A percentile compares a stretch with the other conserved stretches of the same genome.
Conservation (phyloP, 306 rosid species). For the Gillenia trifoliata region DNA sequence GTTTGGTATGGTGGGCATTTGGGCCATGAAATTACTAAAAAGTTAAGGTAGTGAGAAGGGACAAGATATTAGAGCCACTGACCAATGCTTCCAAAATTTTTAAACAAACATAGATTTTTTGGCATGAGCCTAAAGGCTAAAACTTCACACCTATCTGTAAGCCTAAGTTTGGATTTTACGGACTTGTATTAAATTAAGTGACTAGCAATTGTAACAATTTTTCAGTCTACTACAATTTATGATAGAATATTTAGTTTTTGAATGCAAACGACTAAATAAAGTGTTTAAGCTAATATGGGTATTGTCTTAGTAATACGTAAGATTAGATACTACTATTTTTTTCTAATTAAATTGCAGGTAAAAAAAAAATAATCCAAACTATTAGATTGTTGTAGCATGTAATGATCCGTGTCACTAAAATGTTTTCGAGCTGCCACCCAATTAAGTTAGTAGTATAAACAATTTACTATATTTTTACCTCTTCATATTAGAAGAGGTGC, state of each 20-base stretch:
- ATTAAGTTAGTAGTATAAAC: not conserved
- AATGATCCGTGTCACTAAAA: too few relatives aligned
- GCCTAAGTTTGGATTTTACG: not conserved
- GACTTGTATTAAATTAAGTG: not conserved
- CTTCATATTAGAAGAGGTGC: not conserved
- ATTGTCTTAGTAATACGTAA: too few relatives aligned
- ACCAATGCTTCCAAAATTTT: constrained; percentile 4
- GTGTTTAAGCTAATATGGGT: too few relatives aligned
- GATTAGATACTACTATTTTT: too few relatives aligned
- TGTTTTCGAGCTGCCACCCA: too few relatives aligned
- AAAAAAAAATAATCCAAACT: too few relatives aligned
- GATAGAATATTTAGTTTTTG: too few relatives aligned
- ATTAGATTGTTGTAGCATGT: too few relatives aligned
- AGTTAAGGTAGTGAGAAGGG: not conserved
- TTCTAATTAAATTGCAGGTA: too few relatives aligned
- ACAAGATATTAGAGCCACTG: constrained; percentile 11
- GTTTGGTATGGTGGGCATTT: not conserved
- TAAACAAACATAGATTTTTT: not conserved
- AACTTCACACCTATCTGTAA: not conserved
- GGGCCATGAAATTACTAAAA: constrained; percentile 5
- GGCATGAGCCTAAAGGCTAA: not conserved
- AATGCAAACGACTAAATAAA: too few relatives aligned
- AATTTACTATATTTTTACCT: not conserved
- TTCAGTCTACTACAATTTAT: not conserved
- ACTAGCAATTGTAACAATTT: not conserved